Evolutionary conservation across 2,329 filamentous ascomycete genomes (phyloP), one percentile per base, ranked within the genome.

Genomic region (Alternaria conjuncta): DNA sequence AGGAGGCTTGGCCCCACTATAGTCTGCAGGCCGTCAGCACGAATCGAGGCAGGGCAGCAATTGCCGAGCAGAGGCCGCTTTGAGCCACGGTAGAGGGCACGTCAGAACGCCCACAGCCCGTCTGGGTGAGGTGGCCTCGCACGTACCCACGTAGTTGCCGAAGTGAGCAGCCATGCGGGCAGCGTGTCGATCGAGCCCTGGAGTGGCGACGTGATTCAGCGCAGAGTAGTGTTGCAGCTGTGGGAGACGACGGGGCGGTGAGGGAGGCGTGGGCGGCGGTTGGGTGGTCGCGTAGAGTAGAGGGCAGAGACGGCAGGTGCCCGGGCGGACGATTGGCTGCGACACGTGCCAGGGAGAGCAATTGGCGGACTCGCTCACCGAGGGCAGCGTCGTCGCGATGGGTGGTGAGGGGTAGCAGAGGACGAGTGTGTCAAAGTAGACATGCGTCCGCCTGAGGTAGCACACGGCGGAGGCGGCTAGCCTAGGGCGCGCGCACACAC

Each of bases 1-100:
- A 66, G 74, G 73, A 56, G 73, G 59, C 66, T 77, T 78, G 64
- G 78, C 62, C 49, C 79, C 79, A 61, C 76, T 77, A 64, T 82
- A 82, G 67, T 76, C 78, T 80, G 65, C 56, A 61, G 56, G 65
- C 21, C 51, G 68, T 72, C 63, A 73, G 71, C 63, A 49, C 36
- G 21, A 25, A n/a, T 18, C 23, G 43, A 21, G 20, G n/a, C 32
- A 25, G 26, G 60, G 56, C 60, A 60, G 63, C 61, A 71, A 67
- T 61, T 73, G 68, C 68, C 66, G 71, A 60, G 65, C 59, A 55
- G 64, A 47, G 50, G 47, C 63, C 60, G 66, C 51, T 68, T 51
- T 53, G 61, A 60, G 65, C 54, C 15, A 36, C 32, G 32, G 32
- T 36, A 36, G 32, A 36, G 32, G 32, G 63, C 44, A 47, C 46